These are phyloP conservation scores for Lepidium didymum DNA, from an alignment of 345 rosid species.

Conservation along the genomic window DNA sequence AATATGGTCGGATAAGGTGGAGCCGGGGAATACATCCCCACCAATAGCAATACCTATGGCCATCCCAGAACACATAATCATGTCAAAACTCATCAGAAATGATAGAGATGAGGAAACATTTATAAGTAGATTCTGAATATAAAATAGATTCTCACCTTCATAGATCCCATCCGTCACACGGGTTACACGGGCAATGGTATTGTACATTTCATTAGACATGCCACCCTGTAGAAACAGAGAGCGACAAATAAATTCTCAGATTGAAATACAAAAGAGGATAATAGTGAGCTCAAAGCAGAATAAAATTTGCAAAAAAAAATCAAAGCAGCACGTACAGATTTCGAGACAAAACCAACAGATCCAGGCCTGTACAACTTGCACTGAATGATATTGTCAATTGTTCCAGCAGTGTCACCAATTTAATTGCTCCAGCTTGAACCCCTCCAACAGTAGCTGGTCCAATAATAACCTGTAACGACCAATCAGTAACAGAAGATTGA, in stretches of 20 bases:
- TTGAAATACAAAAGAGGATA: background rate
- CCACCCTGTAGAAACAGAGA: conserved; percentile 59
- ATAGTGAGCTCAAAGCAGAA: background rate
- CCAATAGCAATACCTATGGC: conserved; percentile 85
- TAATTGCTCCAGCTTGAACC: conserved; percentile 96
- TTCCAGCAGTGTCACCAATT: conserved; percentile 99
- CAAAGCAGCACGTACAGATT: conserved; percentile 57
- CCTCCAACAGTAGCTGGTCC: conserved; percentile 99
- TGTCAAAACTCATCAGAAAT: background rate
- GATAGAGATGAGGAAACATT: background rate
- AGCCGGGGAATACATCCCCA: conserved; percentile 97
- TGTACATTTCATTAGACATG: conserved; percentile 97
- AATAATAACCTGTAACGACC: conserved; percentile 69
- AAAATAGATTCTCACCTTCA: conserved; percentile 49
- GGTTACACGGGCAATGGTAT: conserved; percentile 82
- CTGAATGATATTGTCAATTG: conserved; percentile 81
- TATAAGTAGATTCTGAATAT: background rate
- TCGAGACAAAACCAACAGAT: conserved; percentile 96
- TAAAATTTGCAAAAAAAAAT: background rate
- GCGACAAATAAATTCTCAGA: background rate
- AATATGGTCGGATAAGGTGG: conserved; percentile 88
- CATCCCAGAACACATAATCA: conserved; percentile 24
- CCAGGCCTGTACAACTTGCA: conserved; percentile 98
- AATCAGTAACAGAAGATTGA: conserved; percentile 1
- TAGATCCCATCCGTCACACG: conserved; percentile 95